These are phyloP conservation scores for Vigna reflexopilosa DNA, from an alignment of 306 rosid genomes.

Conservation along the genomic window DNA sequence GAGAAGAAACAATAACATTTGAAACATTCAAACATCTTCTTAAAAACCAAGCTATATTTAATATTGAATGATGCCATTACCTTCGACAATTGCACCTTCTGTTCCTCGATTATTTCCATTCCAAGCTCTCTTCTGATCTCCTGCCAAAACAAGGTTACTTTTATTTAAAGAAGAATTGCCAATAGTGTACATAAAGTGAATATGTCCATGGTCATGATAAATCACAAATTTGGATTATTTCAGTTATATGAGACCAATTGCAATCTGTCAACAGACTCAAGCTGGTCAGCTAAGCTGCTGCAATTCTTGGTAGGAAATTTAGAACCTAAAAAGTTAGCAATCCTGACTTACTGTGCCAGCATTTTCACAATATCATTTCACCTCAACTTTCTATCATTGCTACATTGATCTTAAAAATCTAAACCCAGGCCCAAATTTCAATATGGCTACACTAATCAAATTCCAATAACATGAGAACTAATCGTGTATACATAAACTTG, in stretches of 20 bases:
- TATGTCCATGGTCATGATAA: not conserved
- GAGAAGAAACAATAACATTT: conserved; percentile 19
- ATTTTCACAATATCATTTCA: not conserved
- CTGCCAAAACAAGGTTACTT: conserved; percentile 42
- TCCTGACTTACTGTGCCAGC: not conserved
- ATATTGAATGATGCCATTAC: conserved; percentile 45
- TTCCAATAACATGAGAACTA: conserved; percentile 35
- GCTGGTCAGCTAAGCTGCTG: not conserved
- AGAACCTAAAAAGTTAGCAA: not conserved
- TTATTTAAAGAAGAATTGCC: conserved; percentile 4
- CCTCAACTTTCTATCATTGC: not conserved
- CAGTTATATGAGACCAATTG: not conserved
- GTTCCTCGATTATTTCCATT: conserved; percentile 47
- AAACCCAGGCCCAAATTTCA: not conserved
- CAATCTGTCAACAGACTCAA: not conserved
- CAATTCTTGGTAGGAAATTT: not conserved
- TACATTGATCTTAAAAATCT: not conserved
- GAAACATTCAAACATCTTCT: not conserved
- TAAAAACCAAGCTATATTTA: conserved; percentile 1
- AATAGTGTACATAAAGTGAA: conserved; percentile 2
- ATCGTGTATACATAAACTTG: conserved; percentile 3
- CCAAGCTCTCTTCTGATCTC: conserved; percentile 60
- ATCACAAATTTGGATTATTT: not conserved
- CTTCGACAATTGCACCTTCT: conserved; percentile 47
- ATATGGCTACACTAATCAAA: not conserved